A percentile compares a stretch with the other conserved stretches of the same genome.
phyloP scores from a whole-genome alignment of 2,329 filamentous ascomycete genomes.

The Venturia carpophila region DNA sequence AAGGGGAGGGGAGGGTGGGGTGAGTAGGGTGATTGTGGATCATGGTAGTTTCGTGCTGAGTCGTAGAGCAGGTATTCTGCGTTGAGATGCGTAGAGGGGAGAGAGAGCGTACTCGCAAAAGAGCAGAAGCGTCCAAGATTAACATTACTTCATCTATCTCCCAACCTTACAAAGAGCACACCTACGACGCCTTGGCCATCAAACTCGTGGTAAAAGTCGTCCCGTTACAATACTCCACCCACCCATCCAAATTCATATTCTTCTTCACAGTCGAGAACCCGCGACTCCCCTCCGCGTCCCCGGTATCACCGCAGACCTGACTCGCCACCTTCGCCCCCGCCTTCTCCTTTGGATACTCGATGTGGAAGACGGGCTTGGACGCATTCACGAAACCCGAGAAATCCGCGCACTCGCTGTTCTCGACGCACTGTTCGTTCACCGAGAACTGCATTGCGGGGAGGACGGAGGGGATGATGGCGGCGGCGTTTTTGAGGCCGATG shows the following conservation, averaged over 20 bases:
- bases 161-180: not conserved
- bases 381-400: conserved; percentile 51
- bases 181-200: conserved; percentile 4
- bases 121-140: not conserved
- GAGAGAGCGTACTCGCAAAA: no score
- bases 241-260: conserved; percentile 55
- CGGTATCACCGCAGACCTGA: conserved; percentile 23
- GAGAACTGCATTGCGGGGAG: conserved; percentile 52
- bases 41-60: no score
- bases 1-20: no score
- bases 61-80: no score
- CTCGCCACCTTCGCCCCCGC: not conserved
- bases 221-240: conserved; percentile 49
- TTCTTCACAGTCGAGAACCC: conserved; percentile 58
- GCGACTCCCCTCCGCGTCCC: conserved; percentile 19
- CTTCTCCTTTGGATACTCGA: conserved; percentile 37
- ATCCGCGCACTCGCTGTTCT: conserved; percentile 51
- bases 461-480: conserved; percentile 47
- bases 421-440: conserved; percentile 64
- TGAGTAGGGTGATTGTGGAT: no score
- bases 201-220: not conserved
- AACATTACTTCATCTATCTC: not conserved
- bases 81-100: no score
- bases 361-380: conserved; percentile 17
- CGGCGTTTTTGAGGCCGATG: conserved; percentile 62